Base-by-base conservation (phyloP, 2,329 filamentous ascomycete genomes). In the Fusarium oligoseptatum region DNA sequence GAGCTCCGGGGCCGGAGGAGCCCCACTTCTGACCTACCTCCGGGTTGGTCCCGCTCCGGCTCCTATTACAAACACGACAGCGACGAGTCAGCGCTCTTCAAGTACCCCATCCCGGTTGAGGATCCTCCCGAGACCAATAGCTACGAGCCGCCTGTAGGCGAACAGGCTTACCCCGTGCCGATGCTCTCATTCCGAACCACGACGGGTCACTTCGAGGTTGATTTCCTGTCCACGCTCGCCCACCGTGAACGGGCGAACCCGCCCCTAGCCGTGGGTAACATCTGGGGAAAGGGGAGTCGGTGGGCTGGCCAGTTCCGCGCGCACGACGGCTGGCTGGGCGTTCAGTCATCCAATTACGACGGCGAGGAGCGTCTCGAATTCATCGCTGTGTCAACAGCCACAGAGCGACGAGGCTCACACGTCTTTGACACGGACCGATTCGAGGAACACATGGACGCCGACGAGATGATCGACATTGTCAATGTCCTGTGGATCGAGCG, bases 401-500 rank as follows among this genome's bases (percentile, higher is more conserved):
- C 80, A 71, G 85, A 86, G 79, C 80, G 84, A n/a, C 76, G 80
- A n/a, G 83, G 83, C 4, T 84, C 84, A 6, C 81, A 83, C 50
- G 80, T 84, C 2, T 85, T 85, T 43, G 82, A 82, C 15, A 70
- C 79, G 22, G 84, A 85, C 15, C 79, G 79, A 20, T 85, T 85
- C 64, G 80, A 82, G 45, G 84, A 85, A 67, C 80, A 83, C 60
- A 83, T 82, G 78, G 83, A 85, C 66, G 77, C 78, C 2, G 84
- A 87, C 63, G 84, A 84, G 36, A 79, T 81, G 36, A 78, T 88
- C 32, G 84, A 87, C 66, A 83, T 86, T 75, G 83, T 86, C 20
- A 87, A 87, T 32, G 85, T 87, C 43, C 72, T 87, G 36, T 87
- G 85, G 85, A 82, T 87, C 20, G 85, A 87, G 79, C 78, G 84